phyloP scores from a whole-genome alignment of 148 eudicot species.

The Suaeda aralocaspica region DNA sequence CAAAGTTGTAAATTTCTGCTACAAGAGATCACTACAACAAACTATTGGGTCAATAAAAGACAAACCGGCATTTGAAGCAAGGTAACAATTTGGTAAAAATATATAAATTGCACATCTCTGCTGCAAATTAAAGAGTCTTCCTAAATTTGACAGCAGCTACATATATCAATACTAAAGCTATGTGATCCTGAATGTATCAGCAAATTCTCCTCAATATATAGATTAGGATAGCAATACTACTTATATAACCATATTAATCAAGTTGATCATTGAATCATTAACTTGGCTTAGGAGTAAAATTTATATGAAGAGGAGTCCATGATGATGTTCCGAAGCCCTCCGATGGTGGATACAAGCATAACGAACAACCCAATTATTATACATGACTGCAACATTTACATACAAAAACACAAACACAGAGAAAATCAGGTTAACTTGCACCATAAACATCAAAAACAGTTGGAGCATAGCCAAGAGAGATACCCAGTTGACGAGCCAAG shows the following conservation, averaged over 20 bases:
- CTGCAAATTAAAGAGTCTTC: background rate
- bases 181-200: no score
- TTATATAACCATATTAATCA: no score
- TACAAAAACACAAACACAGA: no score
- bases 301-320: constrained; percentile 70
- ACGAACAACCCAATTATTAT: constrained; percentile 69
- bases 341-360: constrained; percentile 79
- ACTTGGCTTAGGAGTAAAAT: constrained; percentile 48
- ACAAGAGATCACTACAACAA: no score
- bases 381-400: constrained; percentile 41
- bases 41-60: background rate
- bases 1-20: no score
- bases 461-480: background rate
- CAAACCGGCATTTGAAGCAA: background rate
- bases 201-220: no score
- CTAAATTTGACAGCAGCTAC: background rate
- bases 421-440: no score
- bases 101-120: background rate
- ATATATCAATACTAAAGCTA: background rate
- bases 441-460: background rate
- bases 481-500: constrained; percentile 92
- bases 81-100: background rate
- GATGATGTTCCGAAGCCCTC: constrained; percentile 76
- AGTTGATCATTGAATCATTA: background rate
- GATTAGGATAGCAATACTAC: no score